Conservation (phyloP, 2,329 filamentous ascomycete species). For the Colletotrichum sp. region DNA sequence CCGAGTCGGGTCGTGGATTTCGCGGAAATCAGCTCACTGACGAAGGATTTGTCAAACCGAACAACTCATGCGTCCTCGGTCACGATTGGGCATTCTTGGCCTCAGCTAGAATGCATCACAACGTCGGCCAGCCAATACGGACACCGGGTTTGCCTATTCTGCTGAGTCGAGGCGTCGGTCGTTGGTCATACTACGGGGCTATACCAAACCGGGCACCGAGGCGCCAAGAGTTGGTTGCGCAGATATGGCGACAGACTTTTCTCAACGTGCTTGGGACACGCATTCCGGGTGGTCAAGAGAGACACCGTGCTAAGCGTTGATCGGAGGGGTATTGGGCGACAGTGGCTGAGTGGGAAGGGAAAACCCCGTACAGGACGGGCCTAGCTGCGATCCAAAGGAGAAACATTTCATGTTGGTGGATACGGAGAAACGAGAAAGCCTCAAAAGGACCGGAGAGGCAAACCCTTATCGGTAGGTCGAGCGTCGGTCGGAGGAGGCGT, state of each 20-base stretch:
- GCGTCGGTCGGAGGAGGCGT: neutral
- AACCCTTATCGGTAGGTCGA: conserved; percentile 5
- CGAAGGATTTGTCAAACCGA: neutral
- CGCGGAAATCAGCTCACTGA: neutral
- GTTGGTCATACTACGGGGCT: neutral
- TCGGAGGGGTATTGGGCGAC: neutral
- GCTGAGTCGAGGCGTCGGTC: neutral
- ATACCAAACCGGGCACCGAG: conserved; percentile 9
- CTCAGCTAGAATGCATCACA: neutral
- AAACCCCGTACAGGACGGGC: neutral
- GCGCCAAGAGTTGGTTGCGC: conserved; percentile 8
- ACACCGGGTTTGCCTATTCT: neutral
- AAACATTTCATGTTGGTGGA: neutral
- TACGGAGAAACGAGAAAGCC: neutral
- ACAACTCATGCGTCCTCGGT: neutral
- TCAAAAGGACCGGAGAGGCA: neutral
- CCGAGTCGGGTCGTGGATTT: neutral
- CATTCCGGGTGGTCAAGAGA: conserved; percentile 15
- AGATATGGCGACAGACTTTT: conserved; percentile 7
- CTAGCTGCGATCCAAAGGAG: neutral
- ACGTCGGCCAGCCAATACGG: neutral
- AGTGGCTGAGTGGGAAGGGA: neutral
- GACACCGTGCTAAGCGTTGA: neutral
- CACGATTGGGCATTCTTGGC: neutral
- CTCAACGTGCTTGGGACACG: conserved; percentile 11